Evolutionary conservation across 441 rosid species (phyloP), one percentile per base, ranked within the genome.

Genomic region (Melastoma candidum): DNA sequence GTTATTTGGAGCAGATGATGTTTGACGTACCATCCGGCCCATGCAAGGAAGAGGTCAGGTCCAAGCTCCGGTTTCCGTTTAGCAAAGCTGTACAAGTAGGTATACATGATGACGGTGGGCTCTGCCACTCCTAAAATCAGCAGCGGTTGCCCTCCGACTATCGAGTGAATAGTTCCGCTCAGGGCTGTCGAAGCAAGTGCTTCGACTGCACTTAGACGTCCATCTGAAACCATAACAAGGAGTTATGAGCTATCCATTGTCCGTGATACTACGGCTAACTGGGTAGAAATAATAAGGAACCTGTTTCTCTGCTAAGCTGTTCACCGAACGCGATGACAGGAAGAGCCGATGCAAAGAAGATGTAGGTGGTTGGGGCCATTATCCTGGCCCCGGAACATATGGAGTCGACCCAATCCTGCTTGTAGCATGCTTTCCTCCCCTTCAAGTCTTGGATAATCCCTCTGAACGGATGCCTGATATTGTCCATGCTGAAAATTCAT

Each of bases 271-370:
- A 24, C 6, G 44, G 17, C 46, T 12, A 25, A 6, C 4, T 3
- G 9, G 22, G 26, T 11, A 29, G 36, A 29, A 29, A 3, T 26
- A 17, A 29, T 56, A 47, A 48, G 47, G 32, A 32, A 76, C 80
- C 81, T 54, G 86, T 80, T 47, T 77, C 79, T 73, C 80, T 69
- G 14, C 71, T 67, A 2, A 80, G 80, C 24, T 77, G 86, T 68
- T 80, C 83, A 2, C 86, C 86, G 2, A 80, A 80, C 17, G 86
- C 80, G n/a, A 80, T 66, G 12, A 80, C 86, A 0, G 83, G 86
- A 61, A 80, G 83, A 7, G 83, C 78, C 49, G 83, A 80, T 55
- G 85, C 85, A 53, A 74, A 80, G 66, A 72, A 77, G 29, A 80
- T 71, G 47, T 80, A 80, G 22, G 79, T 65, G 9, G 82, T 80